Base-by-base conservation (phyloP, 805 yeast genomes). In the Ogataea angusta region DNA sequence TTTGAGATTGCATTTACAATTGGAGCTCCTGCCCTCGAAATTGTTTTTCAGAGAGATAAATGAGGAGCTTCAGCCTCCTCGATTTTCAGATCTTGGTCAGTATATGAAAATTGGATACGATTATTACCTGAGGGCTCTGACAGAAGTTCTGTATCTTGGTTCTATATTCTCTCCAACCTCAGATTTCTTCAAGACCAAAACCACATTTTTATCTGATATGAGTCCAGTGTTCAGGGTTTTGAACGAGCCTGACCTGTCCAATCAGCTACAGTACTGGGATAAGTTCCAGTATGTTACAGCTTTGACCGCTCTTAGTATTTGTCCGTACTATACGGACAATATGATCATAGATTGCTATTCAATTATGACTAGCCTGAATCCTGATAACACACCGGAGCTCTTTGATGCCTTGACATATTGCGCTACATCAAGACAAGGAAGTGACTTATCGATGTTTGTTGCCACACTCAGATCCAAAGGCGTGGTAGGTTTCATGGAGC, bases 1-100 rank as follows among this genome's bases (percentile, higher is more conserved):
- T 1, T 60, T 84, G 42, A 78, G 75, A 46, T 66, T 84, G 3
- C 76, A 76, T 41, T 58, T 85, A 5, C 79, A 83, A 47, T 69
- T 83, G 2, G 58, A 63, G 0, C 62, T 85, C 37, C 63, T 88
- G 15, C 56, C 70, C 2, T 51, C 66, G 0, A 74, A 68, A 39
- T 64, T 81, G 27, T 63, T 64, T 3, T 82, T 83, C 54, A 52
- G 64, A 1, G 43, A 59, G n/a, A 51, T 52, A 16, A 47, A 51
- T 6, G 47, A 54, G 5, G 67, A 71, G 43, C 41, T 56, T 19
- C 42, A 54, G 15, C 66, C 68, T 5, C 62, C 62, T 5, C 37
- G 42, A 10, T 59, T 61, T 30, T 26, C 43, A 2, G 51, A 67
- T 10, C 61, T 58, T 5, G 59, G 60, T 0, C 43, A 47, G 3